These are phyloP conservation scores for Plasmopara muralis DNA, from an alignment of 352 stramenopile species.

Conservation along the genomic window DNA sequence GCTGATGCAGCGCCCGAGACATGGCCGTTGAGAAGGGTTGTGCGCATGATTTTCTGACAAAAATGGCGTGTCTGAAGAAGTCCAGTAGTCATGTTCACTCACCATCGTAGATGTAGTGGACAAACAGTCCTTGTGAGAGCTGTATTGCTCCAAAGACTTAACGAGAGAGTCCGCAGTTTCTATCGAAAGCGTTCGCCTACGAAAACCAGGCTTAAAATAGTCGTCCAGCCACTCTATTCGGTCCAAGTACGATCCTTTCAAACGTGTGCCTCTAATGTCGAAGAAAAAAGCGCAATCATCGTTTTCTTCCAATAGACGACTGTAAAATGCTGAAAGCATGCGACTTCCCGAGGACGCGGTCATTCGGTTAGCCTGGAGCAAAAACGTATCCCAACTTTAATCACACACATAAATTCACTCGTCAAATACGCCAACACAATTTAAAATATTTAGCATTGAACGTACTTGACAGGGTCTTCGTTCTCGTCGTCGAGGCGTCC, in stretches of 20 bases:
- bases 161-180: not conserved
- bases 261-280: constrained; percentile 39
- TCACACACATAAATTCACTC: constrained; percentile 8
- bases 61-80: constrained; percentile 17
- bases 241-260: constrained; percentile 49
- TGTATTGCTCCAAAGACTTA: constrained; percentile 24
- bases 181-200: constrained; percentile 3
- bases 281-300: constrained; percentile 64
- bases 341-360: constrained; percentile 60
- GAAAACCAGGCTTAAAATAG: constrained; percentile 35
- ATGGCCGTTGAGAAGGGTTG: constrained; percentile 5
- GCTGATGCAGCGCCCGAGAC: constrained; percentile 16
- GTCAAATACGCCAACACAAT: constrained; percentile 8
- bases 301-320: constrained; percentile 58
- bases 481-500: constrained; percentile 13
- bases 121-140: constrained; percentile 22
- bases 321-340: constrained; percentile 77
- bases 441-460: not conserved
- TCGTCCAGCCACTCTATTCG: constrained; percentile 47
- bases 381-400: constrained; percentile 37
- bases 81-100: constrained; percentile 47
- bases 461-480: constrained; percentile 27
- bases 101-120: constrained; percentile 28
- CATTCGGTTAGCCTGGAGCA: constrained; percentile 34
- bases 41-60: constrained; percentile 5